Evolutionary conservation across 495 filamentous ascomycete genomes (phyloP).

Genomic region (Penicillium paradoxum): DNA sequence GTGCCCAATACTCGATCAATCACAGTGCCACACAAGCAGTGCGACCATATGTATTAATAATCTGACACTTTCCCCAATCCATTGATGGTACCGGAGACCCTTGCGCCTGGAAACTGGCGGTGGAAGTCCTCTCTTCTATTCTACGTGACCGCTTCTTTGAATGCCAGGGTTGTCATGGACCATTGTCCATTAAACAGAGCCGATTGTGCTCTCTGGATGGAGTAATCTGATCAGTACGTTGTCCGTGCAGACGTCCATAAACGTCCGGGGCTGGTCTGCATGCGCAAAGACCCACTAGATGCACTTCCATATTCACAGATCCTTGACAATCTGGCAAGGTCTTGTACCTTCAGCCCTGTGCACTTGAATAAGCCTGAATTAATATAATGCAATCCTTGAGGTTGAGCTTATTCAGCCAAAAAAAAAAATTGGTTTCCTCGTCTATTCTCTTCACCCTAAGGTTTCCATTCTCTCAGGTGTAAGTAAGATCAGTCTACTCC

Average conservation of each 20-base stretch:
- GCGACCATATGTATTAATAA: background rate
- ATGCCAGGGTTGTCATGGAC: background rate
- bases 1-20: constrained; percentile 1
- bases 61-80: background rate
- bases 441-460: background rate
- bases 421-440: too few species aligned
- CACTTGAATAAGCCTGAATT: background rate
- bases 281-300: constrained; percentile 17
- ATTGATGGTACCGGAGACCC: background rate
- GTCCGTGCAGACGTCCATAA: constrained; percentile 17
- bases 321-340: background rate
- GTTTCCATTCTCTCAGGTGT: too few species aligned
- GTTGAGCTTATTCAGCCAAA: too few species aligned
- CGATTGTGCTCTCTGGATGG: too few species aligned
- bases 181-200: background rate
- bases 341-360: background rate
- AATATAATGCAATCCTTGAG: background rate
- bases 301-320: background rate
- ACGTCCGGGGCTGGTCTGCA: constrained; percentile 11
- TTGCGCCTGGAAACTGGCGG: background rate
- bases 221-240: background rate
- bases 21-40: constrained; percentile 3
- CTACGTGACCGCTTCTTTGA: constrained; percentile 2
- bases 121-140: background rate
- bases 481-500: background rate